Evolutionary conservation across 306 rosid genomes (phyloP), one percentile per base, ranked within the genome.

Genomic region (Cicer yamashitae): DNA sequence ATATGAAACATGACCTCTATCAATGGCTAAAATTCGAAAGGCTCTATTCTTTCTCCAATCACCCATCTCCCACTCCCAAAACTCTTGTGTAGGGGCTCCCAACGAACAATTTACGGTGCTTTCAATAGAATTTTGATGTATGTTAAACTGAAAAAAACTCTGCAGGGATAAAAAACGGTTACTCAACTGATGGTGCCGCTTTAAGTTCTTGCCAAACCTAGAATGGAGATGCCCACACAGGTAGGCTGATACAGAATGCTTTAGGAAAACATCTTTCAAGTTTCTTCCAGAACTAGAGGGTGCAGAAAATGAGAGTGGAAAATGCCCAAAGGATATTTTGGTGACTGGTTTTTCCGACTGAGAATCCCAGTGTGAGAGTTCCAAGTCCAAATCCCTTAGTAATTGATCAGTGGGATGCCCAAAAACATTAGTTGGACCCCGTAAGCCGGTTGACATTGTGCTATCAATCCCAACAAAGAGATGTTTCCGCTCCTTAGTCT

Each of bases 1-100:
- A 73, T 79, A 86, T 51, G 96, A 92, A 83, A 92, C 90, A 68
- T 73, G 88, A 39, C 96, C 99, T 56, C 65, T 77, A 82, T 94
- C 99, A 75, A 92, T 88, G 86, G 97, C 96, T 82, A 94, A 69
- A 81, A 94, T 80, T 73, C 96, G 88, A 86, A 94, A 63, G 77
- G 85, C 85, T 87, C 96, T 86, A 68, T 82, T 90, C 88, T 71
- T 91, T 89, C 97, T 87, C 96, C 97, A 94, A 77, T 92, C 99
- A 20, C 97, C 99, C 93, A 89, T 92, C 86, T 92, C 97, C 99
- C 99, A 94, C 82, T 94, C 99, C 97, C 97, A 92, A 71, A 94
- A 94, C 67, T 92, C 99, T 67, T 82, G 81, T 18, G 81, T 82
- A 2, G 83, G 73, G 51, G 80, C 83, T 59, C 70, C 87, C 59